Percentiles rank a stretch among this genome's conserved stretches.
These are phyloP conservation scores for Protomyces inundatus DNA, from an alignment of 1,139 yeast genomes.

Conservation along the genomic window DNA sequence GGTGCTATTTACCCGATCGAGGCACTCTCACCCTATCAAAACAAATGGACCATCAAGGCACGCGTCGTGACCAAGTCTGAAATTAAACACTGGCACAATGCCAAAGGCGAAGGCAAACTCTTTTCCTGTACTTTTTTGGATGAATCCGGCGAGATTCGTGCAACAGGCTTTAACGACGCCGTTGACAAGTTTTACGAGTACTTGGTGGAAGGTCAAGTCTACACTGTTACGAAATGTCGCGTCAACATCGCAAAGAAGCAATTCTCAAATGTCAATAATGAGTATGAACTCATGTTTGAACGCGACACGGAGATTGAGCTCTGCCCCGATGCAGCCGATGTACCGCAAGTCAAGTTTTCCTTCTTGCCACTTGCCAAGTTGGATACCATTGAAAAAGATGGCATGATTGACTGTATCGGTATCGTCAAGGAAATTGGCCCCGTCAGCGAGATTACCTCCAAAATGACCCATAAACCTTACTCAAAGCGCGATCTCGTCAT, in stretches of 20 bases:
- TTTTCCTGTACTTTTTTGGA: conserved; percentile 85
- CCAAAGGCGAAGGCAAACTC: conserved; percentile 81
- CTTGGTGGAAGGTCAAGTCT: conserved; percentile 75
- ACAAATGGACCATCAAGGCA: conserved; percentile 87
- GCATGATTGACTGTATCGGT: conserved; percentile 79
- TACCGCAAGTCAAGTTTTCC: conserved; percentile 74
- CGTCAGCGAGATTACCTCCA: conserved; percentile 78
- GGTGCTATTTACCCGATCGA: conserved; percentile 64
- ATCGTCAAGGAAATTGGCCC: conserved; percentile 73
- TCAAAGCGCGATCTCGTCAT: conserved; percentile 83
- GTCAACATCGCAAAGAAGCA: conserved; percentile 80
- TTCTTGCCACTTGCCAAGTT: conserved; percentile 67
- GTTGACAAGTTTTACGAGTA: conserved; percentile 72
- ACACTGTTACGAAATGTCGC: conserved; percentile 74
- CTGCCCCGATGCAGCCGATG: conserved; percentile 55
- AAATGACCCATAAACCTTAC: conserved; percentile 80
- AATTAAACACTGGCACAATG: conserved; percentile 80
- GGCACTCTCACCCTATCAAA: conserved; percentile 84
- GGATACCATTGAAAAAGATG: conserved; percentile 61
- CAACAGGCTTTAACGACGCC: conserved; percentile 85
- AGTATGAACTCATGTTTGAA: conserved; percentile 79
- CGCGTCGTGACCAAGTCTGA: conserved; percentile 86
- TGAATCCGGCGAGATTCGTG: conserved; percentile 93
- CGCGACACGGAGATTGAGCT: conserved; percentile 65
- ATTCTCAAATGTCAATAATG: conserved; percentile 77